Base-by-base conservation (phyloP, 306 rosid species). In the Mucuna pruriens region DNA sequence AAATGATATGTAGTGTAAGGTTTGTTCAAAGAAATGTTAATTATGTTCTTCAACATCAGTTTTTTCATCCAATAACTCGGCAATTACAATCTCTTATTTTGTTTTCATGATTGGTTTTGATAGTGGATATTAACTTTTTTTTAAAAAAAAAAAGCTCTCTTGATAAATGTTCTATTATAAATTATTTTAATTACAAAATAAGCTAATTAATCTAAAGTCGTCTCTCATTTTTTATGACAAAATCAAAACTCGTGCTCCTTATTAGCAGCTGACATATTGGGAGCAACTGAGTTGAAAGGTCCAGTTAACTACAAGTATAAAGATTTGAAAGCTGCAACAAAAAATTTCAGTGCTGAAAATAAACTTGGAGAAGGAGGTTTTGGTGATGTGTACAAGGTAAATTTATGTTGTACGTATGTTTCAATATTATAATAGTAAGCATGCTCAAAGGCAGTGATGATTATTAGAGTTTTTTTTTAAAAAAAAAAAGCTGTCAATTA, bases 351-450 rank as follows among this genome's bases (percentile, higher is more conserved):
- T 45, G 82, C 68, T 31, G 84, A 83, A 72, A 88, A 83, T 42
- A 90, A 90, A 63, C 84, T 90, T 2, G 94, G 94, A 48, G 90
- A 86, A 75, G 94, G 94, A 52, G 94, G 94, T 2, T 90, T 90
- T 68, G 89, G 94, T 0, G 89, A 85, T 10, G 94, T 90, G 17
- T 90, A 87, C 80, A 90, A 87, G 94, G 94, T 90, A 75, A 38
- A 15, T 5, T 17, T 16, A 23, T 13, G 48, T 29, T 29, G 31
- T 29, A 29, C 3, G 1, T 29, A 29, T 29, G 1, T 29, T 29
- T 1, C 31, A 29, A 29, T 29, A 29, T 29, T 29, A 29, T 38
- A 38, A 38, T 38, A 9, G 49, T 25, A 38, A 38, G 42, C 42
- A 38, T 38, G 42, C 0, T 4, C 6, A 7, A 38, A 38, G 42